A percentile compares a stretch with the other conserved stretches of the same genome.
Conservation (phyloP, 768 basidiomycete species). For the Suillus tomentosus region DNA sequence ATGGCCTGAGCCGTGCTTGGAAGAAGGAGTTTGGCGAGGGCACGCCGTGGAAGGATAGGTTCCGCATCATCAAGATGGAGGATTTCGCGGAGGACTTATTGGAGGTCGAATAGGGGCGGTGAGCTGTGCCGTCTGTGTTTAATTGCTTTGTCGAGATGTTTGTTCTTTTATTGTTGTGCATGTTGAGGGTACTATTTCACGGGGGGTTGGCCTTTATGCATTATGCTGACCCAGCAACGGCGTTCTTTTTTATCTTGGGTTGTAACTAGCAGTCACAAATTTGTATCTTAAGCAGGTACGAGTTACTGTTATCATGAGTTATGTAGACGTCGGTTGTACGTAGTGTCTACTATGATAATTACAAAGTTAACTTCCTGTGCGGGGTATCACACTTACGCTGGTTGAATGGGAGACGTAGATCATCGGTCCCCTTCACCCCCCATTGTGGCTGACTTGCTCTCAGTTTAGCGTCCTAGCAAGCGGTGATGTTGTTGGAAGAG, state of each 20-base stretch:
- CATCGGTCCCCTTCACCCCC: too few relatives aligned
- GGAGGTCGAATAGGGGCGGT: constrained; percentile 39
- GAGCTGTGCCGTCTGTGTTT: constrained; percentile 1
- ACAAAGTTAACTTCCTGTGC: background rate
- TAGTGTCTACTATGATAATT: background rate
- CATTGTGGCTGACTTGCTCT: too few relatives aligned
- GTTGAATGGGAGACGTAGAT: too few relatives aligned
- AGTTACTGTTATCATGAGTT: background rate
- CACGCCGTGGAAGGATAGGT: constrained; percentile 42
- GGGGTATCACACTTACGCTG: too few relatives aligned
- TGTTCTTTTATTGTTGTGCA: constrained; percentile 9
- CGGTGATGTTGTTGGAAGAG: too few relatives aligned
- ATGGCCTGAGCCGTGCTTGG: constrained; percentile 80
- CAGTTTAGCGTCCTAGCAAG: too few relatives aligned
- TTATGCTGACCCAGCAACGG: background rate
- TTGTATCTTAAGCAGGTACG: background rate
- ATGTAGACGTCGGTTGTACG: background rate
- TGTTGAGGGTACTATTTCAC: background rate
- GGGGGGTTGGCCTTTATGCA: background rate
- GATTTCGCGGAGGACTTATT: constrained; percentile 64
- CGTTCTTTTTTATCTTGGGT: background rate
- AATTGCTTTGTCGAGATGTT: background rate
- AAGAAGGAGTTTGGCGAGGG: constrained; percentile 67
- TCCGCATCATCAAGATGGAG: constrained; percentile 64
- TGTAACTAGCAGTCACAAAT: background rate